Evolutionary conservation across 176 grass and related monocot species (phyloP), one percentile per base, ranked within the genome.

Genomic region (Oryza rufipogon): DNA sequence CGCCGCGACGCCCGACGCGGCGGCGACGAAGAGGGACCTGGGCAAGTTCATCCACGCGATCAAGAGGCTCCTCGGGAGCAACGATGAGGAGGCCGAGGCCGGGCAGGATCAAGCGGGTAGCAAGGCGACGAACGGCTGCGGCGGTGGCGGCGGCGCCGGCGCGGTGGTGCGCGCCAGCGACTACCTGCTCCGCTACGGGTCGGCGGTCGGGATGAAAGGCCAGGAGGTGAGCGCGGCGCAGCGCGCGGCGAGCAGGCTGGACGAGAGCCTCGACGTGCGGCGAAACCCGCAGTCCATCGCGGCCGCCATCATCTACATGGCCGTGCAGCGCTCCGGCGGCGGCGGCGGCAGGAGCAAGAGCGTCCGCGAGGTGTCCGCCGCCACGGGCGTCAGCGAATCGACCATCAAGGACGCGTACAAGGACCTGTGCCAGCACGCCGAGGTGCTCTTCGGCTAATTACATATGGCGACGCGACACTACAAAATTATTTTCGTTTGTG

Each of bases 231-330:
- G 26, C 56, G 11, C 45, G 1, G 74, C 70, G 34, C n/a, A 61
- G 74, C 58, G 78, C 74, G 88, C 88, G 11, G 84, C 74, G 20
- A 11, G 9, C 10, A 82, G 80, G 84, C 25, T 86, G 74, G 79
- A 90, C 20, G 75, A 90, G 45, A 42, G 71, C 20, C 61, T 90
- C 47, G 88, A 90, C 68, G 79, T 90, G 34, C 75, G 84, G 2
- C 83, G 68, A 47, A 90, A 83, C 74, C 88, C 88, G 0, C 74
- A 83, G 11, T 90, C 84, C 39, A 83, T 85, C 38, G 84, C 88
- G 7, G 88, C 88, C 36, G 84, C 79, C 38, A 52, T 90, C 84
- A 79, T 90, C 26, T 86, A 69, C 80, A 86, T 90, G 88, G 61
- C 74, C 16, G 34, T 63, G 26, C 61, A 72, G 19, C 74, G 47